These are phyloP conservation scores for Trypanosoma cruzi DNA, from an alignment of 208 protist genomes.

Conservation along the genomic window DNA sequence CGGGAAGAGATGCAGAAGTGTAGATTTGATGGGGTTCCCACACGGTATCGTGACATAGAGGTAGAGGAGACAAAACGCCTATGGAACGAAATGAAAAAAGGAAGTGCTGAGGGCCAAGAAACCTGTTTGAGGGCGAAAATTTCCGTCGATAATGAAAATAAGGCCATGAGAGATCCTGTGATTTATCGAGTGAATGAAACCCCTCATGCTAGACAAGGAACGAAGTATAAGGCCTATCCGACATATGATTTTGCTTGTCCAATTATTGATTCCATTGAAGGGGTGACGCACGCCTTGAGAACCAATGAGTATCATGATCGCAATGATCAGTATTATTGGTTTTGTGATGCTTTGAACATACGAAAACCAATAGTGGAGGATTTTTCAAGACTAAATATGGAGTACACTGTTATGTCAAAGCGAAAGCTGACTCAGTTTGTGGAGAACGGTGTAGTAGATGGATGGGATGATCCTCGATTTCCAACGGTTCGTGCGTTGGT, in stretches of 20 bases:
- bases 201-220: constrained; percentile 93
- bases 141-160: constrained; percentile 95
- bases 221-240: constrained; percentile 96
- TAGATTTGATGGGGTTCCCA: constrained; percentile 92
- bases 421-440: constrained; percentile 98
- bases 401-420: constrained; percentile 99
- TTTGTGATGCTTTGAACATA: constrained; percentile 92
- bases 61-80: constrained; percentile 96
- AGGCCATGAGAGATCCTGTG: constrained; percentile 97
- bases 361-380: constrained; percentile 94
- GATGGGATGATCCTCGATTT: constrained; percentile 99
- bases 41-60: constrained; percentile 77
- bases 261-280: constrained; percentile 98
- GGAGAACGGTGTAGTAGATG: constrained; percentile 94
- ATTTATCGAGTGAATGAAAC: constrained; percentile 96
- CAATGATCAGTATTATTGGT: constrained; percentile 97
- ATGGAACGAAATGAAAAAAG: constrained; percentile 96
- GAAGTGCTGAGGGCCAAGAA: constrained; percentile 81
- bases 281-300: constrained; percentile 98
- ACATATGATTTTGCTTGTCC: constrained; percentile 99
- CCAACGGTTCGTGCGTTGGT: constrained; percentile 97
- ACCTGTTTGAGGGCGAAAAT: constrained; percentile 98
- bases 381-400: constrained; percentile 99
- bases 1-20: constrained; percentile 95
- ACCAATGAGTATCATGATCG: constrained; percentile 99